A percentile compares a stretch with the other conserved stretches of the same genome.
phyloP scores from a whole-genome alignment of 2,329 filamentous ascomycete genomes.

The Xylaria hypoxylon region DNA sequence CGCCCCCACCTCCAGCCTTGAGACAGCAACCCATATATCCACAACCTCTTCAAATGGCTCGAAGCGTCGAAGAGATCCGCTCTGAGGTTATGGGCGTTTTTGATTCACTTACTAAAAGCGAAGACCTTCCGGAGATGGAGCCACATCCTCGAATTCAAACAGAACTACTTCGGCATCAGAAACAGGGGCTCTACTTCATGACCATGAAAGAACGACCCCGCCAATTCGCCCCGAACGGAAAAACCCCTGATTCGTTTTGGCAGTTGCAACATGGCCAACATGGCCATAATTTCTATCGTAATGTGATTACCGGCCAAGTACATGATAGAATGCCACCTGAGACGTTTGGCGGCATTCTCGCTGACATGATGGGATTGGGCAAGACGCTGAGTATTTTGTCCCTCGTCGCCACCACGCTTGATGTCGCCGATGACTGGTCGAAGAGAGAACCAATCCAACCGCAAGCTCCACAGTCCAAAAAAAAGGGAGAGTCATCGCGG shows the following conservation, averaged over 20 bases:
- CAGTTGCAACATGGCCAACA: slow-evolving; percentile 65
- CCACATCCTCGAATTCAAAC: slow-evolving; percentile 72
- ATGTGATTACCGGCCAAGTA: slow-evolving; percentile 84
- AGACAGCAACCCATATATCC: slow-evolving; percentile 49
- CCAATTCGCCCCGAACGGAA: slow-evolving; percentile 66
- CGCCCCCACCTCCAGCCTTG: slow-evolving; percentile 50
- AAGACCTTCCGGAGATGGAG: slow-evolving; percentile 80
- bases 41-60: slow-evolving; percentile 53
- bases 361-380: slow-evolving; percentile 90
- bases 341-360: slow-evolving; percentile 78
- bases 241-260: slow-evolving; percentile 81
- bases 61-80: slow-evolving; percentile 87
- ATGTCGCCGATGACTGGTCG: slow-evolving; percentile 73
- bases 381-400: slow-evolving; percentile 89
- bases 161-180: slow-evolving; percentile 84
- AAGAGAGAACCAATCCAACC: slow-evolving; percentile 63
- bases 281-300: slow-evolving; percentile 74
- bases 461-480: slow-evolving; percentile 53
- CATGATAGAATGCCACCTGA: slow-evolving; percentile 71
- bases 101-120: slow-evolving; percentile 80
- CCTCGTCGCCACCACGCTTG: slow-evolving; percentile 74
- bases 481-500: slow-evolving; percentile 51
- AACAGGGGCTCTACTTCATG: slow-evolving; percentile 91
- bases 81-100: slow-evolving; percentile 89
- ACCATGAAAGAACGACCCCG: slow-evolving; percentile 77